Evolutionary conservation across 768 basidiomycete species (phyloP), one percentile per base, ranked within the genome.

Genomic region (Suillus hirtellus): DNA sequence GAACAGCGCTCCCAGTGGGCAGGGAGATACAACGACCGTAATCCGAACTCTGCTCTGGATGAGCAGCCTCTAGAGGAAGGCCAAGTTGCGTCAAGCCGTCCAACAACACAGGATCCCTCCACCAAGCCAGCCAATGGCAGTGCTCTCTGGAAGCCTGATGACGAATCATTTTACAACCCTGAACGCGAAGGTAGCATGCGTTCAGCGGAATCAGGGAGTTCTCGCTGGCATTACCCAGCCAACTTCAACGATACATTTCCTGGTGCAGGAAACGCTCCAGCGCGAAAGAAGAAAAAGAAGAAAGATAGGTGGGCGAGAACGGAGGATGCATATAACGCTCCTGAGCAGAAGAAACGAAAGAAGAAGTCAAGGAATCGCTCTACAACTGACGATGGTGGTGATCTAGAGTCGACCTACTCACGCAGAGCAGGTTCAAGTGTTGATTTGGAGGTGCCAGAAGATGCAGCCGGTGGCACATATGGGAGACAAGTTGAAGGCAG

Each of bases 281-380:
- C 75, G 66, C 84, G 79, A 76, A 89, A 86, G 77, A 87, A 89
- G 77, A 88, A 88, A 68, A 84, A 85, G 59, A 94, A 93, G 84
- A 93, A 94, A 75, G 93, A 95, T 69, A 80, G 93, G 63, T 94
- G 89, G 89, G 92, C 88, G 64, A 81, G 89, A 75, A 93, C 92
- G 38, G 91, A 93, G 75, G 93, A 95, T 73, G 93, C 92, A 40
- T 89, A 93, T 69, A 80, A 78, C 2, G 67, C 72, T 24, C 59
- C 69, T 1, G 79, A 79, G 56, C 76, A 84, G 69, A 84, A 72
- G 64, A 90, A 84, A 79, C 83, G 79, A 65, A 90, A 84, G 81
- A 90, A 87, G 79, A 88, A 84, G 77, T 84, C 84, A 72, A 77
- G 76, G 68, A 79, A 78, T 66, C 80, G 78, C 64, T 78, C 82